Base-by-base conservation (phyloP, 2,329 filamentous ascomycete genomes). In the Epichloe typhina region DNA sequence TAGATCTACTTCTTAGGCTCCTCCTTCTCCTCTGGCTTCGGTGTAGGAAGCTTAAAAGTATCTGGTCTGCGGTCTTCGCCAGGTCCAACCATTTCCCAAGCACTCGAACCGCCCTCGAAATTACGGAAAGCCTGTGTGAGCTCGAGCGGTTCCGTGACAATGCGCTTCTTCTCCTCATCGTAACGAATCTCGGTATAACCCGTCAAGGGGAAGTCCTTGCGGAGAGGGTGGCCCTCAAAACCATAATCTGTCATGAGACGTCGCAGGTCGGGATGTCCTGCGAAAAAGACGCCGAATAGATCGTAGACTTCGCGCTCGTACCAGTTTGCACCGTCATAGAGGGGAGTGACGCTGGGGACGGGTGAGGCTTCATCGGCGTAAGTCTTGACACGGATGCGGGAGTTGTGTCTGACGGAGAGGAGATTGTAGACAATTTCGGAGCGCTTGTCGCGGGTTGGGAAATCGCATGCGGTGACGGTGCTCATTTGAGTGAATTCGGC, bases 201-300 rank as follows among this genome's bases (percentile, higher is more conserved):
- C 2, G 93, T 96, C 67, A 98, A 73, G 21, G 93, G 93, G 74
- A 98, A 98, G 67, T 98, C 93, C 75, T 98, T 98, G 65, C 94
- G 82, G 65, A 98, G 73, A 41, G 93, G 93, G 72, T 98, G 93
- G 49, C 93, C 93, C 68, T 98, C 94, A 64, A 98, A 98, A 49
- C 93, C 93, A 69, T 98, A 98, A 69, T 98, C 93, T 58, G 93
- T 98, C 91, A 98, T 94, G 73, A 98, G 97, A 60, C 93, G 82
- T 68, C 93, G 83, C 61, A 98, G 76, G 72, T 98, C 94, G 39
- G 93, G 93, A 74, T 98, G 93, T 55, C 85, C 88, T 50, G 84
- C 77, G 71, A 98, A 98, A 77, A 97, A 96, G 58, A 98, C 89
- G 56, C 93, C 93, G 65, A 95, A 98, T 62, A 98, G 71, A 69